Evolutionary conservation across 2,329 filamentous ascomycete species (phyloP).

Genomic region (Aspergillus sp.): DNA sequence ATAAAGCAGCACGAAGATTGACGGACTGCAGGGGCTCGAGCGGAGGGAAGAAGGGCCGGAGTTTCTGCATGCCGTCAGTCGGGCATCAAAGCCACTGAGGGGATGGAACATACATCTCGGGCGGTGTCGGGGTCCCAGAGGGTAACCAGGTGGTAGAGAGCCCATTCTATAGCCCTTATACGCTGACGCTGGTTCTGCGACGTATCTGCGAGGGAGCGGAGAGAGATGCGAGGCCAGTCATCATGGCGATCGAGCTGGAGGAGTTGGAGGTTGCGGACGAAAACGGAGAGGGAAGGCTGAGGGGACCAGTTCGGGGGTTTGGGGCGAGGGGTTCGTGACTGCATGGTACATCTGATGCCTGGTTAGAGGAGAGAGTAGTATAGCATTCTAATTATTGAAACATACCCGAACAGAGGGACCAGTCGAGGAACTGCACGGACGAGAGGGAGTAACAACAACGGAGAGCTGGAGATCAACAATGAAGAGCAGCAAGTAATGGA

Average conservation of each 20-base stretch:
- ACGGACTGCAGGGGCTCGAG: constrained; percentile 86
- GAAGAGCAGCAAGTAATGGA: not conserved
- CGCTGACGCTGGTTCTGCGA: constrained; percentile 78
- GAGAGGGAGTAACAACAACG: not conserved
- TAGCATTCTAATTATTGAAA: not conserved
- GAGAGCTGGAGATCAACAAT: not conserved
- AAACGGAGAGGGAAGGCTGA: constrained; percentile 62
- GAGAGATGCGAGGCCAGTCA: constrained; percentile 78
- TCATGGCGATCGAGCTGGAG: constrained; percentile 73
- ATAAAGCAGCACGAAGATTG: constrained; percentile 81
- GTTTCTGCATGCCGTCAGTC: constrained; percentile 60
- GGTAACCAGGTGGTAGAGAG: constrained; percentile 80
- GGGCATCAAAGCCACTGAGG: not conserved
- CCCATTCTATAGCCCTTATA: constrained; percentile 83
- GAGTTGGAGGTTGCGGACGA: constrained; percentile 80
- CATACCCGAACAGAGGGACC: not conserved
- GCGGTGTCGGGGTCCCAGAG: constrained; percentile 80
- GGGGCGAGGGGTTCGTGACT: constrained; percentile 33
- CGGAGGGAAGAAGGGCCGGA: constrained; percentile 87
- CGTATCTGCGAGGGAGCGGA: constrained; percentile 69
- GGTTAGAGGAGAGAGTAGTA: not conserved
- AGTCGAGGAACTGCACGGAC: not conserved
- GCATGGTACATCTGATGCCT: constrained; percentile 29
- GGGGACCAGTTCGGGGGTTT: constrained; percentile 41
- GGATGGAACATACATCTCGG: constrained; percentile 58